These are phyloP conservation scores for Calonectria honghensis DNA, from an alignment of 2,329 filamentous ascomycete species.

Conservation along the genomic window DNA sequence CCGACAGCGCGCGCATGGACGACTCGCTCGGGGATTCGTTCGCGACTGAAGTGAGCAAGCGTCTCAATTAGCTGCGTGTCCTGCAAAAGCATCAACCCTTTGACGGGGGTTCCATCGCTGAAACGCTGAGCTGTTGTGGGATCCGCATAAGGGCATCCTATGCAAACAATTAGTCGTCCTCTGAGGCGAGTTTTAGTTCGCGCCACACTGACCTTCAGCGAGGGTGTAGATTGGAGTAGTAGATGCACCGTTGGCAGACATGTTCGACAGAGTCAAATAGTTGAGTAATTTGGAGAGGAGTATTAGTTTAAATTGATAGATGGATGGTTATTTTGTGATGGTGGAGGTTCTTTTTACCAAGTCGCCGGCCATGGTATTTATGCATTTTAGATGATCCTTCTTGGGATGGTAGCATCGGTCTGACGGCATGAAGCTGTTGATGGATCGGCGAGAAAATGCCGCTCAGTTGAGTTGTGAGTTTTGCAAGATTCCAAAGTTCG, in stretches of 20 bases:
- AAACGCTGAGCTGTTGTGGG: slow-evolving; percentile 27
- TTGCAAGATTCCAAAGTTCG: background rate
- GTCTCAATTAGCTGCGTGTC: slow-evolving; percentile 80
- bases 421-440: slow-evolving; percentile 7
- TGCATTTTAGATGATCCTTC: background rate
- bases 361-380: background rate
- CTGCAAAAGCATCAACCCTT: slow-evolving; percentile 68
- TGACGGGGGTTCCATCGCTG: slow-evolving; percentile 19
- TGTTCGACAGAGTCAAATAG: background rate
- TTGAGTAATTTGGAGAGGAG: background rate
- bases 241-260: background rate
- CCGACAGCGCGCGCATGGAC: slow-evolving; percentile 55
- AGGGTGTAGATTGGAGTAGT: slow-evolving; percentile 19
- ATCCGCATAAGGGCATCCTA: slow-evolving; percentile 33
- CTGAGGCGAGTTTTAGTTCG: too few relatives aligned
- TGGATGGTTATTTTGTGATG: background rate
- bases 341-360: background rate
- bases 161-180: background rate
- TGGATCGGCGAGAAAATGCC: slow-evolving; percentile 14
- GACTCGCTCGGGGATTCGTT: slow-evolving; percentile 68
- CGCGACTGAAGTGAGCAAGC: slow-evolving; percentile 72
- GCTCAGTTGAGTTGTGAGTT: background rate
- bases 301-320: background rate
- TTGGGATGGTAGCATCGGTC: background rate
- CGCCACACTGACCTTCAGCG: slow-evolving; percentile 6